phyloP scores from a whole-genome alignment of 2,329 filamentous ascomycete genomes.

The Ascosphaera aggregata region DNA sequence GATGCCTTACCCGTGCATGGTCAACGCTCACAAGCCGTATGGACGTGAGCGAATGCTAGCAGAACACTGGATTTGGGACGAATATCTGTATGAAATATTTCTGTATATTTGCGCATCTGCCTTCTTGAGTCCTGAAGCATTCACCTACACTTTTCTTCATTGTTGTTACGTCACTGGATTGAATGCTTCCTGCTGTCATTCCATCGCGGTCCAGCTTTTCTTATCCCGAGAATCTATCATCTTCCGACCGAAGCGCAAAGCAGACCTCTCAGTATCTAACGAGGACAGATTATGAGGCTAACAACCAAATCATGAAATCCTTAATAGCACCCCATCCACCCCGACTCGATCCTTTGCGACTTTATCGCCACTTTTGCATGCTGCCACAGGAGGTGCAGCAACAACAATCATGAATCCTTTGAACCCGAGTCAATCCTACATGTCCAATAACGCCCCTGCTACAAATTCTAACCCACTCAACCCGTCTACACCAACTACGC shows the following conservation, averaged over 20 bases:
- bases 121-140: not conserved
- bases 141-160: not conserved
- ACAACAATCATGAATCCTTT: constrained; percentile 1
- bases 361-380: not conserved
- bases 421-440: not conserved
- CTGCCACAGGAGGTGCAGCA: not conserved
- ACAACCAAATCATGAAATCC: not conserved
- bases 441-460: not conserved
- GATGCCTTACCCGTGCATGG: not conserved
- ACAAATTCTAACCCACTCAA: not conserved
- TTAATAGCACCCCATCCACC: not conserved
- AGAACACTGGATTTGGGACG: too few species aligned
- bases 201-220: not conserved
- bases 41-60: too few species aligned
- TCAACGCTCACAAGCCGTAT: too few species aligned
- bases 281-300: too few species aligned
- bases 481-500: not conserved
- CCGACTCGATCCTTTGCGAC: not conserved
- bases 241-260: too few species aligned
- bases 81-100: too few species aligned
- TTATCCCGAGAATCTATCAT: too few species aligned
- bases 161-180: not conserved
- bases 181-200: not conserved
- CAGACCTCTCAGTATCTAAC: too few species aligned
- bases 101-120: too few species aligned